Evolutionary conservation across 176 grass and related monocot species (phyloP).

Genomic region (Oryza brachyantha): DNA sequence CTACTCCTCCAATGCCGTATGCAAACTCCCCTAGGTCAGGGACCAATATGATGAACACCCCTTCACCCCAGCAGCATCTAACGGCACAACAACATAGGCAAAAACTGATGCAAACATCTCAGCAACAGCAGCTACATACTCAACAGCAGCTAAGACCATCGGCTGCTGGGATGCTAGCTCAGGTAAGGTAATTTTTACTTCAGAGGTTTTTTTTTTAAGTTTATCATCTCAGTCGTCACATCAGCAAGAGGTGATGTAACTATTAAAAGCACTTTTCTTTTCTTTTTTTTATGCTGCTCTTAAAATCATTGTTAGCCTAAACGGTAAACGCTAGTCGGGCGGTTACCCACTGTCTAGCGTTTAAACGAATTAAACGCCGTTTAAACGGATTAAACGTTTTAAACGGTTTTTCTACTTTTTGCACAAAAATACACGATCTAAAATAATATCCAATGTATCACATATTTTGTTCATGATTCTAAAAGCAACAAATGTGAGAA

Average conservation of each 20-base stretch:
- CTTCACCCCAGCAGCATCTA: constrained; percentile 85
- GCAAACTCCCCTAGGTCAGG: constrained; percentile 88
- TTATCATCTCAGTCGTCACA: neutral
- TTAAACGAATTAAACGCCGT: too few relatives aligned
- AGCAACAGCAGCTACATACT: constrained; percentile 66
- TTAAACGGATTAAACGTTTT: too few relatives aligned
- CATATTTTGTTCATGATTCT: too few relatives aligned
- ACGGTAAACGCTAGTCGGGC: too few relatives aligned
- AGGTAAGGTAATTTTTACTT: constrained; percentile 38
- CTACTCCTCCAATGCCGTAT: constrained; percentile 90
- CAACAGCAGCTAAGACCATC: constrained; percentile 79
- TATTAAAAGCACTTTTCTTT: neutral
- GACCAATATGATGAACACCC: constrained; percentile 78
- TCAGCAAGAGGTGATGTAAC: neutral
- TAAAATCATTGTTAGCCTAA: too few relatives aligned
- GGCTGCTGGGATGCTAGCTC: constrained; percentile 61
- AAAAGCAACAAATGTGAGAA: too few relatives aligned
- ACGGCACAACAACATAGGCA: constrained; percentile 64
- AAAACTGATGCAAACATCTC: constrained; percentile 70
- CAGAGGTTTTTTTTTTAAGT: neutral
- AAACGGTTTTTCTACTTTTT: too few relatives aligned
- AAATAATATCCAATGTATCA: too few relatives aligned
- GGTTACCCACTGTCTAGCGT: too few relatives aligned
- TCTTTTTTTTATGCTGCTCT: neutral
- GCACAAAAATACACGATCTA: too few relatives aligned